Conservation (phyloP, 768 basidiomycete genomes). For the Sporobolomyces pararoseus region DNA sequence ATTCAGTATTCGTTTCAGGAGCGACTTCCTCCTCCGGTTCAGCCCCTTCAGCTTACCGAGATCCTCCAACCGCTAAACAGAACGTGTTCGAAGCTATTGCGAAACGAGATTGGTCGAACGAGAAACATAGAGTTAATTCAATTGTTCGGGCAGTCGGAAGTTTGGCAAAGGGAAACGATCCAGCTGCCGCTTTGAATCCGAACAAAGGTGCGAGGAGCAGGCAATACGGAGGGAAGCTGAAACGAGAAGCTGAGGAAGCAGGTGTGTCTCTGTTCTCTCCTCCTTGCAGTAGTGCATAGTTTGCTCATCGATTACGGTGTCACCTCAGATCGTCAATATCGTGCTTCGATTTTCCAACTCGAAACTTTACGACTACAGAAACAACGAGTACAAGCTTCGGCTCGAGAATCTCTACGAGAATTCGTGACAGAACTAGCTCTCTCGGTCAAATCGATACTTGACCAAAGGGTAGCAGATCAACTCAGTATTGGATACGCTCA, state of each 20-base stretch:
- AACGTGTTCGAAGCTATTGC: slow-evolving; percentile 41
- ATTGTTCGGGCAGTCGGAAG: slow-evolving; percentile 32
- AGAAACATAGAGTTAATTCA: slow-evolving; percentile 40
- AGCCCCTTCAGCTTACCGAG: slow-evolving; percentile 16
- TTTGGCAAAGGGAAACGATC: slow-evolving; percentile 27
- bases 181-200: neutral
- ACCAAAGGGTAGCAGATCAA: slow-evolving; percentile 13
- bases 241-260: slow-evolving; percentile 44
- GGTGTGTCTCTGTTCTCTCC: slow-evolving; percentile 15
- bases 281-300: too few species aligned
- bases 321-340: slow-evolving; percentile 37
- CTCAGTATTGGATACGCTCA: slow-evolving; percentile 12
- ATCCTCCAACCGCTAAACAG: slow-evolving; percentile 36
- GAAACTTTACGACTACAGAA: slow-evolving; percentile 46
- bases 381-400: slow-evolving; percentile 39
- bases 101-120: slow-evolving; percentile 38
- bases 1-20: slow-evolving; percentile 34
- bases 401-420: slow-evolving; percentile 36
- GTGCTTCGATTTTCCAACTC: slow-evolving; percentile 38
- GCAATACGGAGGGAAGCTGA: slow-evolving; percentile 34
- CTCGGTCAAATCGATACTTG: slow-evolving; percentile 22
- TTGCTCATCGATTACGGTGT: too few species aligned
- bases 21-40: slow-evolving; percentile 31
- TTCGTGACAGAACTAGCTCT: slow-evolving; percentile 37
- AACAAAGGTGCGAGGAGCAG: slow-evolving; percentile 2